These are phyloP conservation scores for Colletotrichum sp. DNA, from an alignment of 2,329 filamentous ascomycete species.

Conservation along the genomic window DNA sequence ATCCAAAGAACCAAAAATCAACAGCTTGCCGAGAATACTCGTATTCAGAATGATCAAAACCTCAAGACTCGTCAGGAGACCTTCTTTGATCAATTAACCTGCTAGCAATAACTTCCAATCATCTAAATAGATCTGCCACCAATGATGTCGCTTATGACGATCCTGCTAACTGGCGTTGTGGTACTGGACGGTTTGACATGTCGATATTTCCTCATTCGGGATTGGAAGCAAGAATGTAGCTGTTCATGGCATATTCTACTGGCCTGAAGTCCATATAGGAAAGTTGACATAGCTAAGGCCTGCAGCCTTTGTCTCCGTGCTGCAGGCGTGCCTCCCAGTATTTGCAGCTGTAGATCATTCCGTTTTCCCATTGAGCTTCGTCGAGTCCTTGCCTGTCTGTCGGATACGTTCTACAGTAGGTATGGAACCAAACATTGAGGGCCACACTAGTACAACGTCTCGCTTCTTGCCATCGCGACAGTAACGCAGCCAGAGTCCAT, in stretches of 20 bases:
- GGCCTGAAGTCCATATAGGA: too few species aligned
- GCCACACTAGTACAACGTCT: neutral
- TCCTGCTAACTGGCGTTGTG: too few species aligned
- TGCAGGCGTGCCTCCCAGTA: neutral
- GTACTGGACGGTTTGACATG: too few species aligned
- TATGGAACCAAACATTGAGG: neutral
- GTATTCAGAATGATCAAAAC: too few species aligned
- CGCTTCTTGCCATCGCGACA: neutral
- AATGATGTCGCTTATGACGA: too few species aligned
- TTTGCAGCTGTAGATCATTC: neutral
- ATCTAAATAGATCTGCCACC: too few species aligned
- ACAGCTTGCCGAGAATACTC: neutral
- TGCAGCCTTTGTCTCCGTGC: neutral
- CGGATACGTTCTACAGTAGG: neutral
- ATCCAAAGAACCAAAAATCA: neutral
- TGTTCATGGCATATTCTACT: neutral
- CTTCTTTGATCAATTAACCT: neutral
- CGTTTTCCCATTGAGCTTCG: neutral
- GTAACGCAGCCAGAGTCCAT: neutral
- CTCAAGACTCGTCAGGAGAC: too few species aligned
- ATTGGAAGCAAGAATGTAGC: neutral
- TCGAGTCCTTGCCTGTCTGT: neutral
- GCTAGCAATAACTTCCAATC: too few species aligned
- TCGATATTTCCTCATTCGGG: too few species aligned
- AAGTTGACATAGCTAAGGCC: too few species aligned